Conservation (phyloP, 306 rosid species). For the Phaseolus lunatus region DNA sequence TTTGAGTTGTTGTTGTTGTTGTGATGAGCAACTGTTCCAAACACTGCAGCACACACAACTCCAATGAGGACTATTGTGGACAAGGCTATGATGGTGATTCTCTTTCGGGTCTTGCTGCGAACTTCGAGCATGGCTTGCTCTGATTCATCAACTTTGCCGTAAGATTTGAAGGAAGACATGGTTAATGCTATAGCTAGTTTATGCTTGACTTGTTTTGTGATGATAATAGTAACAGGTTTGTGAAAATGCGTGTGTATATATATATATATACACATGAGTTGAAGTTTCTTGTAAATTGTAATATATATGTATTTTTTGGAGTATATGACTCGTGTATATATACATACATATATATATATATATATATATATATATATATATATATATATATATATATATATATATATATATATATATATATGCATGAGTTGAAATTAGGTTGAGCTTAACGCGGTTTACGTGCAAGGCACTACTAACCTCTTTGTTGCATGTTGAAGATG, state of each 20-base stretch:
- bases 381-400: not conserved
- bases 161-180: conserved; percentile 58
- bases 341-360: no score
- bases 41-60: conserved; percentile 57
- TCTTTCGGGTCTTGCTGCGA: conserved; percentile 52
- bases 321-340: no score
- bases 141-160: conserved; percentile 62
- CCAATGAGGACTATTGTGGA: conserved; percentile 62
- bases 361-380: not conserved
- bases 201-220: not conserved
- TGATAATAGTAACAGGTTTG: not conserved
- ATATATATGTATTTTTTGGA: no score
- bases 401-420: not conserved
- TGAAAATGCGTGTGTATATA: not conserved
- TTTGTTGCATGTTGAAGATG: conserved; percentile 22
- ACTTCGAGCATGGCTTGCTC: conserved; percentile 56
- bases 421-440: conserved; percentile 11
- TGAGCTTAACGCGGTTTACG: conserved; percentile 50
- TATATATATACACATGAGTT: not conserved
- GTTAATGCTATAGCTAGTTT: not conserved
- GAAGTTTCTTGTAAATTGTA: not conserved
- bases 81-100: conserved; percentile 59
- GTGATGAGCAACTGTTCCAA: conserved; percentile 50
- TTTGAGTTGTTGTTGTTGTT: conserved; percentile 11
- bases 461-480: conserved; percentile 49